phyloP scores from a whole-genome alignment of 345 rosid species.

The Nephelium lappaceum region DNA sequence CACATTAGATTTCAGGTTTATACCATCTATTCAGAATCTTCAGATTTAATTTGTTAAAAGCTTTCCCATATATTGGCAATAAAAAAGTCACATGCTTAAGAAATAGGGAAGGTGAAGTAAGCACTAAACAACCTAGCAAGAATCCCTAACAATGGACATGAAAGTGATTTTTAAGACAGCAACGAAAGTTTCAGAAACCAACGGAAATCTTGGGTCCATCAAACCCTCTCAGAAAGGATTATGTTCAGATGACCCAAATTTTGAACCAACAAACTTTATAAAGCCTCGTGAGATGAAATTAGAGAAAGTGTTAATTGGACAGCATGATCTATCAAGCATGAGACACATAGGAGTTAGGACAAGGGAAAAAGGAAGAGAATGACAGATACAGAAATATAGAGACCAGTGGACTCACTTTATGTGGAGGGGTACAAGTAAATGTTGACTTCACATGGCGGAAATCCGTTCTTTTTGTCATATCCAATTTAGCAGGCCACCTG shows the following conservation, averaged over 20 bases:
- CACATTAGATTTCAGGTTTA: slow-evolving; percentile 4
- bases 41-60: not conserved
- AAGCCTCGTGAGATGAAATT: not conserved
- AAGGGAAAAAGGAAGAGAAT: not conserved
- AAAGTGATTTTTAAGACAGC: not conserved
- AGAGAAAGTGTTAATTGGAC: not conserved
- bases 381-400: not conserved
- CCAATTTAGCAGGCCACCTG: slow-evolving; percentile 95
- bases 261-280: not conserved
- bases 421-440: slow-evolving; percentile 71
- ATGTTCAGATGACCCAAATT: not conserved
- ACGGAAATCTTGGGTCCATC: not conserved
- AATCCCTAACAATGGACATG: not conserved
- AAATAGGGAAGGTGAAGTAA: not conserved
- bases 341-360: not conserved
- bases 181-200: not conserved
- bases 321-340: not conserved
- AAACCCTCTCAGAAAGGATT: not conserved
- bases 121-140: not conserved
- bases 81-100: not conserved
- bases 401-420: slow-evolving; percentile 57
- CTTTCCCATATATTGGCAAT: not conserved
- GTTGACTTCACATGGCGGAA: slow-evolving; percentile 78
- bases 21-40: not conserved
- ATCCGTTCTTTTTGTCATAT: slow-evolving; percentile 94